phyloP scores from a whole-genome alignment of 78 protist species.

The Guillardia theta region DNA sequence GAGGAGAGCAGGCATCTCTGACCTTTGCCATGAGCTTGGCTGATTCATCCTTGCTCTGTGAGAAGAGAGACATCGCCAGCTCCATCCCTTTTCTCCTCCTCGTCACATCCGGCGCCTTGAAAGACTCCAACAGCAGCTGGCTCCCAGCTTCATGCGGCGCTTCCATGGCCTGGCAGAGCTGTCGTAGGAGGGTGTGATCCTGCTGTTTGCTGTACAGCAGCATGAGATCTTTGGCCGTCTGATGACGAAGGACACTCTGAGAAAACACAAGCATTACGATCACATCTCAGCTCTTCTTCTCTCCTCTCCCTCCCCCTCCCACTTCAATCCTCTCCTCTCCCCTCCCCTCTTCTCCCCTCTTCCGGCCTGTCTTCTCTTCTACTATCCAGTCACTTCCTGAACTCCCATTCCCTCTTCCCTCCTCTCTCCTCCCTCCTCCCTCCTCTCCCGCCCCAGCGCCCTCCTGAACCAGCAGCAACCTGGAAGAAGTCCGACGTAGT shows the following conservation, averaged over 20 bases:
- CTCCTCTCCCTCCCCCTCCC: no score
- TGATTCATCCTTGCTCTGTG: not conserved
- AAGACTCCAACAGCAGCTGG: no score
- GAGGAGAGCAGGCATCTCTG: no score
- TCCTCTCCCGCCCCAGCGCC: not conserved
- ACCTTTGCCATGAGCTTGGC: not conserved
- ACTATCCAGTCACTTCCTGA: no score
- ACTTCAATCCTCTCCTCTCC: no score
- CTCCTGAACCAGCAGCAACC: not conserved
- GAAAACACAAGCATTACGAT: not conserved
- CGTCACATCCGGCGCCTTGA: not conserved
- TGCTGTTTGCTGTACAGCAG: not conserved
- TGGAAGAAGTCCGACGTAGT: not conserved
- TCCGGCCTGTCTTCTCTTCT: no score
- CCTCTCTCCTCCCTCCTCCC: not conserved
- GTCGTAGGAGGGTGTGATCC: not conserved
- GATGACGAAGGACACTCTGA: not conserved
- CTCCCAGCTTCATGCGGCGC: no score
- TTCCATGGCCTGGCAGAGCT: not conserved
- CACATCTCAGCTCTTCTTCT: no score
- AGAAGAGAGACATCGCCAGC: not conserved
- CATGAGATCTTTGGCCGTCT: not conserved
- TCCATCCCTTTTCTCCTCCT: not conserved
- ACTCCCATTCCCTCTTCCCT: no score
- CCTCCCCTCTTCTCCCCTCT: no score